These are phyloP conservation scores for Zygotorulaspora mrakii DNA, from an alignment of 1,139 yeast genomes.

Conservation along the genomic window DNA sequence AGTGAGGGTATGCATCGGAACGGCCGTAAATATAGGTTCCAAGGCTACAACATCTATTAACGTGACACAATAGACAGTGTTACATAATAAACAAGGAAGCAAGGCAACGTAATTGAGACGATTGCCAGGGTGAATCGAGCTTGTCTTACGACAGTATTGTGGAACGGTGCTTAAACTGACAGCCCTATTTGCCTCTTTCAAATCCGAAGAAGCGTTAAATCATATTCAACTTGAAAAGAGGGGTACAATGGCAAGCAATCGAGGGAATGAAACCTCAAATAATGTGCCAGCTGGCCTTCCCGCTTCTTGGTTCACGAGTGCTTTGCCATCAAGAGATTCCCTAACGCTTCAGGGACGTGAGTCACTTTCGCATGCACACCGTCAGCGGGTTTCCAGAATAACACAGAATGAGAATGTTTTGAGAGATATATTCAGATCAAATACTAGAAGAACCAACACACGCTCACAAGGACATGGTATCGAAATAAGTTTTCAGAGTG, in stretches of 20 bases:
- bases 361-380: constrained; percentile 19
- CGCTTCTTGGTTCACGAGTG: constrained; percentile 24
- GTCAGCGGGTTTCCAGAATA: constrained; percentile 22
- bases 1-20: too few relatives aligned
- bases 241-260: constrained; percentile 9
- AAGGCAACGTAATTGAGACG: not conserved
- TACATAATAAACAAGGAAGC: not conserved
- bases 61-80: constrained; percentile 1
- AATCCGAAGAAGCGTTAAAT: too few relatives aligned
- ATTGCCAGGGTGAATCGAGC: not conserved
- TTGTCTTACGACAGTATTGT: not conserved
- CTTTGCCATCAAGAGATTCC: constrained; percentile 19
- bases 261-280: constrained; percentile 8
- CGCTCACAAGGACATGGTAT: not conserved
- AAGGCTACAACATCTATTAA: not conserved
- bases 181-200: not conserved
- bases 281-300: constrained; percentile 21
- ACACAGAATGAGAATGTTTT: constrained; percentile 22
- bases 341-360: constrained; percentile 19
- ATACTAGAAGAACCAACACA: constrained; percentile 5
- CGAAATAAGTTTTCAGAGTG: not conserved
- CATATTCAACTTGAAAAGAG: not conserved
- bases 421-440: constrained; percentile 17
- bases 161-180: not conserved
- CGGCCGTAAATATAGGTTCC: not conserved